Evolutionary conservation across 2,329 filamentous ascomycete species (phyloP).

Genomic region (Pezicula carpinea): DNA sequence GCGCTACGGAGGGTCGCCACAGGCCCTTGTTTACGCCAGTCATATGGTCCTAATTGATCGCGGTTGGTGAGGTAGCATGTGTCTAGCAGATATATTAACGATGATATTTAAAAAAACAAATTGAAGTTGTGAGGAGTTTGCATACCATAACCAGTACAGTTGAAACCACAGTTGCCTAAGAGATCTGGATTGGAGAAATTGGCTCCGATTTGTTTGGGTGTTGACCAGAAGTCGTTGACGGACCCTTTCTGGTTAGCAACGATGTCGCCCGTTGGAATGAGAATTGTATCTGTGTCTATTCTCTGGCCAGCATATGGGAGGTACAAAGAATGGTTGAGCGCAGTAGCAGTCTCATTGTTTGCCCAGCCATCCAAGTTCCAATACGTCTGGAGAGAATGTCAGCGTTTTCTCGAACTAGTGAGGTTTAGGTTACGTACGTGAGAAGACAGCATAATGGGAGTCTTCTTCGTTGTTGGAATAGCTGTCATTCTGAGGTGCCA

Average conservation of each 20-base stretch:
- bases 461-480: conserved; percentile 66
- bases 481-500: conserved; percentile 74
- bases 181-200: conserved; percentile 60
- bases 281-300: conserved; percentile 63
- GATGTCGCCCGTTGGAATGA: conserved; percentile 74
- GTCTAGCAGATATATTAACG: conserved; percentile 36
- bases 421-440: conserved; percentile 34
- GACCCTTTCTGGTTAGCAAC: conserved; percentile 61
- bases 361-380: conserved; percentile 81
- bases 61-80: conserved; percentile 69
- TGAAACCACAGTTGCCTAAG: conserved; percentile 69
- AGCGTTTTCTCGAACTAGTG: neutral
- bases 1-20: conserved; percentile 65
- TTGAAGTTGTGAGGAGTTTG: conserved; percentile 5
- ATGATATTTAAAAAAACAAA: neutral
- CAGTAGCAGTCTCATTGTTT: conserved; percentile 61
- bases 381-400: conserved; percentile 54
- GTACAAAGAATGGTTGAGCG: conserved; percentile 68
- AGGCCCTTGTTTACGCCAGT: conserved; percentile 58
- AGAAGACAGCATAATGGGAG: conserved; percentile 75
- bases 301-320: conserved; percentile 69
- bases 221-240: conserved; percentile 78
- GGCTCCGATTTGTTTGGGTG: conserved; percentile 73
- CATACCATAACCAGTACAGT: conserved; percentile 81
- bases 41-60: conserved; percentile 47